A percentile compares a stretch with the other conserved stretches of the same genome.
Evolutionary conservation across 345 rosid species (phyloP).

Genomic region (Hibiscus trionum): DNA sequence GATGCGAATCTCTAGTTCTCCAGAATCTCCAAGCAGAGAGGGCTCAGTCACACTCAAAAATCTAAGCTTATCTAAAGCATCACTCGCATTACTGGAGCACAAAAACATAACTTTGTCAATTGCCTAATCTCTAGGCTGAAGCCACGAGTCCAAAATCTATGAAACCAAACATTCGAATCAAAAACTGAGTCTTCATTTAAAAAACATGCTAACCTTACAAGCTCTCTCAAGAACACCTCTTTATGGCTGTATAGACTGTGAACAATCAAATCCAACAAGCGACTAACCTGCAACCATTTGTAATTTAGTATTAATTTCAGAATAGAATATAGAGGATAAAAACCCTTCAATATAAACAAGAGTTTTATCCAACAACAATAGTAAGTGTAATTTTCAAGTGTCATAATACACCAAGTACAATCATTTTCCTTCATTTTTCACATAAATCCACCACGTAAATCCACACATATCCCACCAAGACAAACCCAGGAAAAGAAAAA

Average conservation of each 20-base stretch:
- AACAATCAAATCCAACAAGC: constrained; percentile 73
- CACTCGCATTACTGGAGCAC: constrained; percentile 82
- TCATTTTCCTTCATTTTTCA: not conserved
- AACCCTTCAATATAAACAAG: not conserved
- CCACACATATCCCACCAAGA: not conserved
- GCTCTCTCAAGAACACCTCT: constrained; percentile 82
- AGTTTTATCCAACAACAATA: not conserved
- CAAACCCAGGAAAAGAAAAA: not conserved
- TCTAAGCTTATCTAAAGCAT: constrained; percentile 93
- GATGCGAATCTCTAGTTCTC: constrained; percentile 82
- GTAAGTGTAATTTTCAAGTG: not conserved
- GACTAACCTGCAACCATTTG: constrained; percentile 60
- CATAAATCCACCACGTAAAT: not conserved
- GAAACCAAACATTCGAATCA: not conserved
- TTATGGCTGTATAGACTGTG: constrained; percentile 77
- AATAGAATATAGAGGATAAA: not conserved
- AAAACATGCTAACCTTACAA: constrained; percentile 61
- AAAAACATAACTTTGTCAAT: constrained; percentile 17
- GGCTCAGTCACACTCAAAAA: constrained; percentile 93
- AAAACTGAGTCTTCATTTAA: not conserved
- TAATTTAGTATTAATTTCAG: not conserved
- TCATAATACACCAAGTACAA: not conserved
- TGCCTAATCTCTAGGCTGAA: not conserved
- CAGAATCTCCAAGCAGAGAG: constrained; percentile 77
- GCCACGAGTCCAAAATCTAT: not conserved